phyloP scores from a whole-genome alignment of 2,329 filamentous ascomycete species.

The Lecanicillium sp. region DNA sequence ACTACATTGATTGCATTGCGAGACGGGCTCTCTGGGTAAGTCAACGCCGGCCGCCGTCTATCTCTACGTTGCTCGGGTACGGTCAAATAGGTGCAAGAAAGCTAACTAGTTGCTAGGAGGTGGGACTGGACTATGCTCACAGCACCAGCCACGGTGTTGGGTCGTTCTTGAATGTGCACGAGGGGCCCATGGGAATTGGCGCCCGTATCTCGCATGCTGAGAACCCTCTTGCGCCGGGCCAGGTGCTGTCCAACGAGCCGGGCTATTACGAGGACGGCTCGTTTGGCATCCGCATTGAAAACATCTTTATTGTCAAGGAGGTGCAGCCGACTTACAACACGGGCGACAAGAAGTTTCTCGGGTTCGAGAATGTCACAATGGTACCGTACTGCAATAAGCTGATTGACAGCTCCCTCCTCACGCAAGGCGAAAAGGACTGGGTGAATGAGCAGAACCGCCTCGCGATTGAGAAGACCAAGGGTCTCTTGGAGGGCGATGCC shows the following conservation, averaged over 20 bases:
- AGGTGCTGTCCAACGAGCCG: slow-evolving; percentile 92
- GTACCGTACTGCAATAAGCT: slow-evolving; percentile 88
- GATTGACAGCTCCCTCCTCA: slow-evolving; percentile 68
- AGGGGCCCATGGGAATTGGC: slow-evolving; percentile 93
- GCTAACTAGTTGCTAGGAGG: slow-evolving; percentile 21
- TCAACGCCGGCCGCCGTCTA: slow-evolving; percentile 9
- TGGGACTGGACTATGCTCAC: slow-evolving; percentile 91
- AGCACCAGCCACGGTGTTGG: slow-evolving; percentile 95
- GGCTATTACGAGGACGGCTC: slow-evolving; percentile 95
- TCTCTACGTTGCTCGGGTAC: too few species aligned
- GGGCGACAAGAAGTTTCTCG: slow-evolving; percentile 87
- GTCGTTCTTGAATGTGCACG: slow-evolving; percentile 92
- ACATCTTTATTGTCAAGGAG: slow-evolving; percentile 85
- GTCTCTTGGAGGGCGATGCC: slow-evolving; percentile 65
- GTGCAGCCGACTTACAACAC: slow-evolving; percentile 72
- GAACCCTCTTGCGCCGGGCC: slow-evolving; percentile 80
- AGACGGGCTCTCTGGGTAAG: slow-evolving; percentile 86
- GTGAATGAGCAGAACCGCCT: slow-evolving; percentile 79
- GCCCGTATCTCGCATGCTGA: slow-evolving; percentile 88
- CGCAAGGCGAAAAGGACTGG: slow-evolving; percentile 70
- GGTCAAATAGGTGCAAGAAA: too few species aligned
- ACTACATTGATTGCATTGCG: slow-evolving; percentile 80
- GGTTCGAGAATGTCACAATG: slow-evolving; percentile 97
- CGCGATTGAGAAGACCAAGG: slow-evolving; percentile 73
- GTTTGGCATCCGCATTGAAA: slow-evolving; percentile 95